Percentiles rank a stretch among this genome's conserved stretches.
Evolutionary conservation across 2,329 filamentous ascomycete species (phyloP).

Genomic region (Fusarium penzigii): DNA sequence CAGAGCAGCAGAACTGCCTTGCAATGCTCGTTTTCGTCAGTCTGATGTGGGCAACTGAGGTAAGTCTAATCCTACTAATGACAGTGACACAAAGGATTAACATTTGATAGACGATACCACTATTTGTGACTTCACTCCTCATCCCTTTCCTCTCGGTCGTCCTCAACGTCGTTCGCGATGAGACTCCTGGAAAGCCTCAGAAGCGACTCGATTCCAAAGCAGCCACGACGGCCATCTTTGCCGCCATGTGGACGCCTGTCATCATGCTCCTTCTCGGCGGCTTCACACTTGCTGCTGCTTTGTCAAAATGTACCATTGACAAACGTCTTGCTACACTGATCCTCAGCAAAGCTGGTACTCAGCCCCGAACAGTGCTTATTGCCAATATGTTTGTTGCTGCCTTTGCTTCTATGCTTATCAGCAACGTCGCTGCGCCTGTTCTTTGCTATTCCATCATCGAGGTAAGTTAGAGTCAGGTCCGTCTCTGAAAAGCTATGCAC

Average conservation of each 20-base stretch:
- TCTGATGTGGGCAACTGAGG: constrained; percentile 94
- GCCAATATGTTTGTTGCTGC: constrained; percentile 99
- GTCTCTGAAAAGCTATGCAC: constrained; percentile 9
- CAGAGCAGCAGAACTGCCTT: constrained; percentile 94
- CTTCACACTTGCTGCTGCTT: constrained; percentile 90
- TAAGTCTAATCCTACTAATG: constrained; percentile 39
- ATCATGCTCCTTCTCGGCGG: constrained; percentile 97
- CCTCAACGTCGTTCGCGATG: constrained; percentile 78
- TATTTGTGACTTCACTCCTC: constrained; percentile 92
- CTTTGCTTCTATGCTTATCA: constrained; percentile 98
- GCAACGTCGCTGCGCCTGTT: constrained; percentile 95
- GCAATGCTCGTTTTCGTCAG: constrained; percentile 93
- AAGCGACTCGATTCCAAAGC: constrained; percentile 74
- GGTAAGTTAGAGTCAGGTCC: constrained; percentile 45
- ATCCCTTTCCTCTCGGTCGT: constrained; percentile 93
- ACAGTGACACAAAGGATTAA: constrained; percentile 8
- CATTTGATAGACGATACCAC: constrained; percentile 72
- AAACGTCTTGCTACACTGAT: constrained; percentile 97
- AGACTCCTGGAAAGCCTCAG: constrained; percentile 59
- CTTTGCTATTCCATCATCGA: constrained; percentile 98
- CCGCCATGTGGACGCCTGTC: constrained; percentile 98
- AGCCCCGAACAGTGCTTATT: constrained; percentile 84
- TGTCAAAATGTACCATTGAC: constrained; percentile 97
- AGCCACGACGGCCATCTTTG: constrained; percentile 82
- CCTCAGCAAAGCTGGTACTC: constrained; percentile 92